These are phyloP conservation scores for Skeletonema grethae DNA, from an alignment of 108 stramenopile species.

Conservation along the genomic window DNA sequence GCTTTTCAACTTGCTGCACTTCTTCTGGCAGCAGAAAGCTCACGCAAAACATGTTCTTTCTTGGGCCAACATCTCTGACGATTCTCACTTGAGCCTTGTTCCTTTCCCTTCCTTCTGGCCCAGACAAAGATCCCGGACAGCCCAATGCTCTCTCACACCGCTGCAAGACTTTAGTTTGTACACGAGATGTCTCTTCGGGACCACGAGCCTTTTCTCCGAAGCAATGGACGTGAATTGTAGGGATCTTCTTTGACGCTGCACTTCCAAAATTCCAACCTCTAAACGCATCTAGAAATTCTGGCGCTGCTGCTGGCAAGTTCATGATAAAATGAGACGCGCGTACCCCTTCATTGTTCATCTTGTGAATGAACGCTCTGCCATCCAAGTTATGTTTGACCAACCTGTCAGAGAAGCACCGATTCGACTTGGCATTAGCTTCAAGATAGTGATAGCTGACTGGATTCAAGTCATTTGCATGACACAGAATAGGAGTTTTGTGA, in stretches of 20 bases:
- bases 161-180: constrained; percentile 45
- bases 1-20: constrained; percentile 39
- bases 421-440: constrained; percentile 70
- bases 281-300: constrained; percentile 95
- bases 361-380: constrained; percentile 83
- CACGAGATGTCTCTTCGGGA: constrained; percentile 33
- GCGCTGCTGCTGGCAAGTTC: constrained; percentile 93
- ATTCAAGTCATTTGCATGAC: constrained; percentile 88
- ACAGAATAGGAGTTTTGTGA: constrained; percentile 32
- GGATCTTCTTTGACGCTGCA: constrained; percentile 15
- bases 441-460: constrained; percentile 84
- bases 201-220: constrained; percentile 66
- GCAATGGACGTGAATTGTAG: constrained; percentile 83
- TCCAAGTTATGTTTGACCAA: constrained; percentile 85
- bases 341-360: constrained; percentile 55
- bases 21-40: constrained; percentile 70
- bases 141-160: constrained; percentile 74
- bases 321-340: constrained; percentile 89
- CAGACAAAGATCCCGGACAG: constrained; percentile 51
- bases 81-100: constrained; percentile 50
- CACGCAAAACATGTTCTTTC: constrained; percentile 88
- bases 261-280: constrained; percentile 60
- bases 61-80: constrained; percentile 83
- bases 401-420: constrained; percentile 71
- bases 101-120: constrained; percentile 1